Evolutionary conservation across 768 basidiomycete species (phyloP).

Genomic region (Glaciozyma antarctica): DNA sequence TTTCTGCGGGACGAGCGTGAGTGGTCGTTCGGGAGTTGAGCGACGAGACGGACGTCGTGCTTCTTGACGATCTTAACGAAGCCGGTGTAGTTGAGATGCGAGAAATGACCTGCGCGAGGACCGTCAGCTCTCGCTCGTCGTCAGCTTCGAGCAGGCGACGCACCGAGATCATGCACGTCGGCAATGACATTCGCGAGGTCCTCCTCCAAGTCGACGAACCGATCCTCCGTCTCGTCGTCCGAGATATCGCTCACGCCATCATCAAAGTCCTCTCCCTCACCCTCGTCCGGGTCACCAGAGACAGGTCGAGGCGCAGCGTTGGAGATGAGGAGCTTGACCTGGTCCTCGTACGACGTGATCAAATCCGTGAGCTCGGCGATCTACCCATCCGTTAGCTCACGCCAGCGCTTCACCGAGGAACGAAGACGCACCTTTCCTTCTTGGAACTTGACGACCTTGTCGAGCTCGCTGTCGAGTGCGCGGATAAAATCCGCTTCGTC

Average conservation of each 20-base stretch:
- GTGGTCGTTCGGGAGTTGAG: not conserved
- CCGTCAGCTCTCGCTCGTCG: constrained; percentile 41
- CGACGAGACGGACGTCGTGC: constrained; percentile 59
- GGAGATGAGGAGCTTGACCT: constrained; percentile 66
- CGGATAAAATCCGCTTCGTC: constrained; percentile 74
- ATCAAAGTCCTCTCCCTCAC: constrained; percentile 38
- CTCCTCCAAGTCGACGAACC: constrained; percentile 79
- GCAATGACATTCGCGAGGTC: constrained; percentile 92
- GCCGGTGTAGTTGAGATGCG: constrained; percentile 95
- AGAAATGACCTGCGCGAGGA: constrained; percentile 62
- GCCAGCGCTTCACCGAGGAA: not conserved
- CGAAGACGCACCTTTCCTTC: constrained; percentile 58
- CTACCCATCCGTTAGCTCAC: constrained; percentile 40
- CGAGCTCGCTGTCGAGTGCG: constrained; percentile 66
- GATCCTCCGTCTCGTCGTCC: constrained; percentile 59
- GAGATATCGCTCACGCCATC: constrained; percentile 45
- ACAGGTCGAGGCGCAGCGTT: constrained; percentile 37
- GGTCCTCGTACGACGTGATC: constrained; percentile 70
- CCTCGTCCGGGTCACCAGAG: constrained; percentile 34
- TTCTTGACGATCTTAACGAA: constrained; percentile 99
- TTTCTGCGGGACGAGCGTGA: constrained; percentile 54
- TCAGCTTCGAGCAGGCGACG: not conserved
- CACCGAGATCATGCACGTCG: constrained; percentile 43
- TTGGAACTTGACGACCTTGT: constrained; percentile 91
- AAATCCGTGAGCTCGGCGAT: constrained; percentile 70